These are phyloP conservation scores for Suillus tomentosus DNA, from an alignment of 768 basidiomycete genomes.

Conservation along the genomic window DNA sequence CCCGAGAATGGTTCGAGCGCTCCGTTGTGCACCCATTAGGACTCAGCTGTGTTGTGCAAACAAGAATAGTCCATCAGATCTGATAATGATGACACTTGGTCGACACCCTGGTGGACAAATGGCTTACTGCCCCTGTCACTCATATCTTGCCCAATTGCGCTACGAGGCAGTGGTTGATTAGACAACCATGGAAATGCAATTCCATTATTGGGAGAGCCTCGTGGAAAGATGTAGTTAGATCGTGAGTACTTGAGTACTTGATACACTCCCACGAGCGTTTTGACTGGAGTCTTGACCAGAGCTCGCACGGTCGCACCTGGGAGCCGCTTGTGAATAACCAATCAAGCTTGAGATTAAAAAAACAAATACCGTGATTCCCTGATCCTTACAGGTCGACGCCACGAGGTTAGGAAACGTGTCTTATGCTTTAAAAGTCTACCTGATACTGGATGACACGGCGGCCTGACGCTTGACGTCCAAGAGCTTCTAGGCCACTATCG, in stretches of 20 bases:
- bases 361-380: no score
- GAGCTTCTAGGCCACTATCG: background rate
- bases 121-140: constrained; percentile 8
- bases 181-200: constrained; percentile 10
- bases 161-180: background rate
- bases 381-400: constrained; percentile 1
- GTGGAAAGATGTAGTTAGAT: constrained; percentile 14
- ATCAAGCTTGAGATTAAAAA: background rate
- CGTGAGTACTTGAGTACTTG: constrained; percentile 7
- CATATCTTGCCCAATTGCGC: constrained; percentile 1
- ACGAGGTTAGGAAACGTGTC: background rate
- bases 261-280: constrained; percentile 2
- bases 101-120: background rate
- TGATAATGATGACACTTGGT: background rate
- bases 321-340: background rate
- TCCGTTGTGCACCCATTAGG: background rate
- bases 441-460: background rate
- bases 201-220: constrained; percentile 12
- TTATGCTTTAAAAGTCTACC: constrained; percentile 2
- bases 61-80: constrained; percentile 8
- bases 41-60: background rate
- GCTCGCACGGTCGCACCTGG: constrained; percentile 4
- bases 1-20: background rate
- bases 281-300: background rate
- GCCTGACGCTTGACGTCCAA: background rate